phyloP scores from a whole-genome alignment of 2,329 filamentous ascomycete genomes.

The Xylaria arbuscula region DNA sequence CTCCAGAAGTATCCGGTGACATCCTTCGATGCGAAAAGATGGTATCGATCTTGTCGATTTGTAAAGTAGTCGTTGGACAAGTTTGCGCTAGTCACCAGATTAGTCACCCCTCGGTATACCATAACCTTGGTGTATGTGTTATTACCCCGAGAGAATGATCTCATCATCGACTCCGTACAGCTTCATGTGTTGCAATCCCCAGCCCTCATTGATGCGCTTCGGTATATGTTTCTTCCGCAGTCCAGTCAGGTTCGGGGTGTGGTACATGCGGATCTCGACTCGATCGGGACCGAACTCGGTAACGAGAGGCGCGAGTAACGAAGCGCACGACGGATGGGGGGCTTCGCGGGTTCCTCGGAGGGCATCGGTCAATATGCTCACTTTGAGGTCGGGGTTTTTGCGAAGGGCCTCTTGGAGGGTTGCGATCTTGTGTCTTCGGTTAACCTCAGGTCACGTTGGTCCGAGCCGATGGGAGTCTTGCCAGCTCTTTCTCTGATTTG shows the following conservation, averaged over 20 bases:
- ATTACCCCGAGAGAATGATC: slow-evolving; percentile 91
- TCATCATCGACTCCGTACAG: slow-evolving; percentile 95
- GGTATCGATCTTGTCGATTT: slow-evolving; percentile 93
- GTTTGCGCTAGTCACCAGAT: slow-evolving; percentile 69
- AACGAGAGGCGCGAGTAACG: slow-evolving; percentile 85
- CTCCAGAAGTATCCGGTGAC: slow-evolving; percentile 84
- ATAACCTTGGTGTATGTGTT: slow-evolving; percentile 44
- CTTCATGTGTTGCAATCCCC: slow-evolving; percentile 99
- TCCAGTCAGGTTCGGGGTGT: slow-evolving; percentile 94
- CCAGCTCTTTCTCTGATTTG: slow-evolving; percentile 88
- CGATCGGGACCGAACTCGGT: slow-evolving; percentile 83
- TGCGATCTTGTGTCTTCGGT: slow-evolving; percentile 66
- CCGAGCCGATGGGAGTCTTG: slow-evolving; percentile 49
- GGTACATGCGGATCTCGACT: slow-evolving; percentile 96
- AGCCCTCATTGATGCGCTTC: slow-evolving; percentile 94
- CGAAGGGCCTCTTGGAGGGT: slow-evolving; percentile 80
- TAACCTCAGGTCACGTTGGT: slow-evolving; percentile 28
- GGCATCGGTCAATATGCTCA: slow-evolving; percentile 92
- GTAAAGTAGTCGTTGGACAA: slow-evolving; percentile 95
- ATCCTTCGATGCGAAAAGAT: slow-evolving; percentile 82
- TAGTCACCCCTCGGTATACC: slow-evolving; percentile 37
- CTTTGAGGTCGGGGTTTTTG: slow-evolving; percentile 77
- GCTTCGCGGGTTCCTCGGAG: slow-evolving; percentile 91
- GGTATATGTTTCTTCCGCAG: slow-evolving; percentile 85
- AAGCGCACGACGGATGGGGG: slow-evolving; percentile 86